Evolutionary conservation across 345 rosid species (phyloP).

Genomic region (Populus pruinosa): DNA sequence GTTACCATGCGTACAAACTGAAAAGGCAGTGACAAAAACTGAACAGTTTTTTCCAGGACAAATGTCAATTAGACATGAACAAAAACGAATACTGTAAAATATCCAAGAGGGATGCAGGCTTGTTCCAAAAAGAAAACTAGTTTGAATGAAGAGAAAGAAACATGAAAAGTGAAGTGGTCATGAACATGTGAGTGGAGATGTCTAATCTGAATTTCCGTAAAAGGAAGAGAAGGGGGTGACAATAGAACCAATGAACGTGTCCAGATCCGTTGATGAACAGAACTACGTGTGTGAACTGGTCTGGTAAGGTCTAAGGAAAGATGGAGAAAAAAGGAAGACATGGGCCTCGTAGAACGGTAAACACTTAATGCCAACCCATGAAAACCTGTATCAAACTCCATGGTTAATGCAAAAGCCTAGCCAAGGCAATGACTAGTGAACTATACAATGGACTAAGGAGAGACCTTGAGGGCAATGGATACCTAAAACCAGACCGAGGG

Average conservation of each 20-base stretch:
- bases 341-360: constrained; percentile 12
- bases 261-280: constrained; percentile 42
- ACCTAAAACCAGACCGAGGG: constrained; percentile 35
- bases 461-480: constrained; percentile 33
- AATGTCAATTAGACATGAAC: neutral
- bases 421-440: neutral
- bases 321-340: neutral
- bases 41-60: neutral
- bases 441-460: constrained; percentile 23
- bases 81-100: neutral
- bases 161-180: neutral
- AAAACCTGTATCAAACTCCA: neutral
- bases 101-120: neutral
- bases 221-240: constrained; percentile 5
- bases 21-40: neutral
- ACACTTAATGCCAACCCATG: constrained; percentile 6
- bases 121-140: neutral
- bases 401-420: neutral
- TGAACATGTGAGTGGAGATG: neutral
- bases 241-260: constrained; percentile 34
- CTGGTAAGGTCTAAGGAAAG: neutral
- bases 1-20: neutral
- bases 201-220: constrained; percentile 12
- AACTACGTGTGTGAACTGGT: constrained; percentile 8
- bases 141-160: neutral